Percentiles rank a stretch among this genome's conserved stretches.
phyloP scores from a whole-genome alignment of 345 rosid genomes.

The Linum tenue region DNA sequence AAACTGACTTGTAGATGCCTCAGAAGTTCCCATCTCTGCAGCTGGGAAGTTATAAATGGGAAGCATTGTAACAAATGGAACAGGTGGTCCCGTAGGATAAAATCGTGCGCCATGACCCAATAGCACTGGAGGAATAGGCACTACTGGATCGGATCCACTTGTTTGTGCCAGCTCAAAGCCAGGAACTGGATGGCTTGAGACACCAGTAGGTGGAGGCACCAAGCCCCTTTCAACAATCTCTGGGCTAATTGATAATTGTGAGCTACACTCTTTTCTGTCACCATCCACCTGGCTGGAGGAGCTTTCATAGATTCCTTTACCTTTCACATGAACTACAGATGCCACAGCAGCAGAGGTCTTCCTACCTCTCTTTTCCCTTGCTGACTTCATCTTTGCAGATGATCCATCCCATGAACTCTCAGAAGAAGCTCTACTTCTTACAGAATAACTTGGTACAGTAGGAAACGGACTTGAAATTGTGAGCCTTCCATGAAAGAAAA shows the following conservation, averaged over 20 bases:
- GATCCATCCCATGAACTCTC: constrained; percentile 14
- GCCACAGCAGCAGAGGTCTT: constrained; percentile 5
- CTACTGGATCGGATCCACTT: constrained; percentile 7
- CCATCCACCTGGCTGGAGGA: constrained; percentile 5
- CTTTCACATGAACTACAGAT: constrained; percentile 8
- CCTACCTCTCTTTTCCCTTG: constrained; percentile 35
- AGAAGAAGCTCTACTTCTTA: constrained; percentile 11
- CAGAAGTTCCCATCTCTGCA: constrained; percentile 11
- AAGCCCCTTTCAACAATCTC: constrained; percentile 9
- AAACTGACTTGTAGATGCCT: constrained; percentile 1
- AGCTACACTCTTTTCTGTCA: constrained; percentile 5
- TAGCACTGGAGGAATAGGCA: constrained; percentile 8
- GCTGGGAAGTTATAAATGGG: constrained; percentile 14
- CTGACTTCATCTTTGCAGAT: constrained; percentile 28
- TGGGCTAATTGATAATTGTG: constrained; percentile 2
- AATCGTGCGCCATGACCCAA: constrained; percentile 13
- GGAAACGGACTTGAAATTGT: constrained; percentile 7
- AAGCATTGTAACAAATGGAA: constrained; percentile 19
- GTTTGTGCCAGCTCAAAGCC: constrained; percentile 8
- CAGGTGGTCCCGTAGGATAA: constrained; percentile 19
- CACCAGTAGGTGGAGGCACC: background rate
- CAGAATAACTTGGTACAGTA: constrained; percentile 7
- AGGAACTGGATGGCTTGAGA: constrained; percentile 10
- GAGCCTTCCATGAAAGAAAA: background rate
- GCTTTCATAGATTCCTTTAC: constrained; percentile 10